Evolutionary conservation across 1,284 basidiomycete species (phyloP).

Genomic region (Boletellus deceptivus): DNA sequence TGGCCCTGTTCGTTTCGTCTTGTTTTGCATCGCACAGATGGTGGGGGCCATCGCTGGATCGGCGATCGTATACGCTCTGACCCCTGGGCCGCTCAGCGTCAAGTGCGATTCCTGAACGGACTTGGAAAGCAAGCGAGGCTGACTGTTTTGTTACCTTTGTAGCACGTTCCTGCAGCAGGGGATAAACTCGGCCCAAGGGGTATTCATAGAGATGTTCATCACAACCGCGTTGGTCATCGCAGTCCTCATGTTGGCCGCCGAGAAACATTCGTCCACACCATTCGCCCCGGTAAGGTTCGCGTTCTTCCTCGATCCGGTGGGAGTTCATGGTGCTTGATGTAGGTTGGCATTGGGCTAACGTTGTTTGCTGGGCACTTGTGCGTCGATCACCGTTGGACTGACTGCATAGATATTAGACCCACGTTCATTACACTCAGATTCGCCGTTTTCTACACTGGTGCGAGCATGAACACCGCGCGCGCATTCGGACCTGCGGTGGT

Average conservation of each 20-base stretch:
- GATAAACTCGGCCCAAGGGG: conserved; percentile 52
- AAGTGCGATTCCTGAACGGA: conserved; percentile 40
- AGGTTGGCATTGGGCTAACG: conserved; percentile 71
- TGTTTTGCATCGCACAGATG: conserved; percentile 64
- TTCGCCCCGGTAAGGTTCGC: conserved; percentile 57
- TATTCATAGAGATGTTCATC: conserved; percentile 76
- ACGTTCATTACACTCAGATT: conserved; percentile 33
- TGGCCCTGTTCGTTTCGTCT: conserved; percentile 56
- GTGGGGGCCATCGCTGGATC: conserved; percentile 62
- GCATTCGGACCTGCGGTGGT: conserved; percentile 75
- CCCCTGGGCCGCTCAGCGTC: conserved; percentile 57
- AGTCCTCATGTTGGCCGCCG: conserved; percentile 66
- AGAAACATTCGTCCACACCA: conserved; percentile 67
- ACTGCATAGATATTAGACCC: neutral
- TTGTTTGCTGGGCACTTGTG: conserved; percentile 67
- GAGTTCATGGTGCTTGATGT: conserved; percentile 4
- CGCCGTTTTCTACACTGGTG: conserved; percentile 56
- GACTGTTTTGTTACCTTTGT: conserved; percentile 3
- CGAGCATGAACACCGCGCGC: conserved; percentile 69
- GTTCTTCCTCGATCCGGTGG: neutral
- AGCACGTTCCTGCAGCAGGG: conserved; percentile 48
- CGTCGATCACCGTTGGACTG: conserved; percentile 22
- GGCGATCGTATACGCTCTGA: conserved; percentile 58
- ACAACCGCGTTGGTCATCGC: conserved; percentile 57
- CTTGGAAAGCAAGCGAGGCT: conserved; percentile 3